phyloP scores from a whole-genome alignment of 2,329 filamentous ascomycete species.

The Ophiostoma triangulosporum region DNA sequence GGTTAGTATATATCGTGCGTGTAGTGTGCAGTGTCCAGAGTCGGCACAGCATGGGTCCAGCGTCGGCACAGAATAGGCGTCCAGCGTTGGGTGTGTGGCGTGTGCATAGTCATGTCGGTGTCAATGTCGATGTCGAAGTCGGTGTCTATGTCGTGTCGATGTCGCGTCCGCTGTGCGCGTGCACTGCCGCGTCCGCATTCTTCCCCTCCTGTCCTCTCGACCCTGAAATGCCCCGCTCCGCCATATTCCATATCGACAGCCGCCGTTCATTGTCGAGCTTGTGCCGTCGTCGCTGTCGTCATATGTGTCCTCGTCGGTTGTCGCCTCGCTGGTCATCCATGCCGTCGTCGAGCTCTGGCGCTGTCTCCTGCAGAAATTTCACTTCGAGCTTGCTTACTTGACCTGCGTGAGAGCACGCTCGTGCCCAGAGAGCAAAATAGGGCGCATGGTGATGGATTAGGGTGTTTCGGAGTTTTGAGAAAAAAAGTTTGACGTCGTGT shows the following conservation, averaged over 20 bases:
- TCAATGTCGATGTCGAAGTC: neutral
- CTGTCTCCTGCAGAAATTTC: neutral
- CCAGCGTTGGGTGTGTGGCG: too few species aligned
- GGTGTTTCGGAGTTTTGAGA: neutral
- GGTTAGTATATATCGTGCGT: neutral
- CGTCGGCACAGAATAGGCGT: too few species aligned
- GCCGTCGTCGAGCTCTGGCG: neutral
- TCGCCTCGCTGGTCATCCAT: neutral
- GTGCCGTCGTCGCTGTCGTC: neutral
- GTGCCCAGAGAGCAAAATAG: conserved; percentile 91
- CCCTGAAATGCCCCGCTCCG: neutral
- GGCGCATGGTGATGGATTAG: conserved; percentile 54
- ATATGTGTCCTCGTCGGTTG: neutral
- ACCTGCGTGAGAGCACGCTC: conserved; percentile 94
- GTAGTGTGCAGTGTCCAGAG: neutral
- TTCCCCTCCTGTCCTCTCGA: neutral
- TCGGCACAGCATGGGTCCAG: too few species aligned
- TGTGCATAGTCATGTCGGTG: neutral
- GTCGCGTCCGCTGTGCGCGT: neutral
- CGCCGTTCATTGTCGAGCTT: neutral
- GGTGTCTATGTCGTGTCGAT: neutral
- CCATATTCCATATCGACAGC: neutral
- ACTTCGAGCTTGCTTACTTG: conserved; percentile 15
- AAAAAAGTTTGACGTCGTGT: neutral
- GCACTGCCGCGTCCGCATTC: neutral